These are phyloP conservation scores for Talaromyces borbonicus DNA, from an alignment of 495 filamentous ascomycete genomes.

Conservation along the genomic window DNA sequence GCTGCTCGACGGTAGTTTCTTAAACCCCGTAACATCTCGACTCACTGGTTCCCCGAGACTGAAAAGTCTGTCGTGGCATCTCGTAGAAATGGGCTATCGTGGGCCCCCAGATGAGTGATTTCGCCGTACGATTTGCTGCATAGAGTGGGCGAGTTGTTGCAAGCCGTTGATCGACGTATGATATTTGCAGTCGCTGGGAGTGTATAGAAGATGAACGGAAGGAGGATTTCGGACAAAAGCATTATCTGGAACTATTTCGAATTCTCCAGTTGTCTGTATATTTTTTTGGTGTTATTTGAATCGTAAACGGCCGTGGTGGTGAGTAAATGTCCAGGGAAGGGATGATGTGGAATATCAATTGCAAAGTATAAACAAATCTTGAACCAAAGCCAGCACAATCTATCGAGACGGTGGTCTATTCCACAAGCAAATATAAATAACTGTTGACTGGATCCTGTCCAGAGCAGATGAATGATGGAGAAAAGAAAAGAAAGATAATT, in stretches of 20 bases:
- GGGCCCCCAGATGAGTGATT: conserved; percentile 55
- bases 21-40: too few relatives aligned
- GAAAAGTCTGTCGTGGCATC: conserved; percentile 42
- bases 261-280: too few relatives aligned
- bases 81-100: conserved; percentile 50
- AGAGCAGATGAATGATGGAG: too few relatives aligned
- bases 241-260: too few relatives aligned
- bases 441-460: neutral
- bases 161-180: conserved; percentile 30
- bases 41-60: conserved; percentile 53
- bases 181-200: conserved; percentile 21
- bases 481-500: neutral
- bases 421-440: neutral
- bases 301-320: too few relatives aligned
- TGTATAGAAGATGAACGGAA: conserved; percentile 21
- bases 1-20: too few relatives aligned
- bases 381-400: too few relatives aligned
- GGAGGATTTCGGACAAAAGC: conserved; percentile 6
- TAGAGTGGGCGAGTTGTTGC: conserved; percentile 54
- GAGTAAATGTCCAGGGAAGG: too few relatives aligned
- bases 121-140: conserved; percentile 50
- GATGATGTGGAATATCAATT: too few relatives aligned
- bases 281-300: neutral
- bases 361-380: too few relatives aligned
- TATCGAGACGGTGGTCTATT: too few relatives aligned